Base-by-base conservation (phyloP, 768 basidiomycete species). In the Tulasnella sp. region DNA sequence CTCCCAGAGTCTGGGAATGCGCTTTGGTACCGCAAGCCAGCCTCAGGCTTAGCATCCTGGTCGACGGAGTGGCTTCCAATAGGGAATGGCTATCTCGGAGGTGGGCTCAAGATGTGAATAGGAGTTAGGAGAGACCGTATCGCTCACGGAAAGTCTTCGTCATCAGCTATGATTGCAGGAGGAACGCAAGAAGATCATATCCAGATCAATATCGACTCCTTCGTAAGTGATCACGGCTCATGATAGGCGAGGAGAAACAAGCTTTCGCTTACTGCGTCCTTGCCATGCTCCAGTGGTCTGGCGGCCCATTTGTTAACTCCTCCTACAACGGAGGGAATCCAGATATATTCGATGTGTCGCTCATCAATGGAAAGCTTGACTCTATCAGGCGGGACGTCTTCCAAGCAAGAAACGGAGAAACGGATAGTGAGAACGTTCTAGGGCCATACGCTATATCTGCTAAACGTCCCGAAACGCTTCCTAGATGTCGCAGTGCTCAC, bases 261-360 rank as follows among this genome's bases (percentile, higher is more conserved):
- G 7, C 25, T 4, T 17, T 9, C 21, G 21, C 17, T 30, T 30
- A 19, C 57, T 38, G 11, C n/a, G n/a, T n/a, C n/a, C n/a, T n/a
- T n/a, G n/a, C n/a, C 46, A 7, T 1, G 21, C 1, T 15, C 24
- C 1, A 56, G 54, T 56, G 54, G 54, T 56, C 54, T 11, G 54
- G 54, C 24, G 54, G 54, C 24, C 54, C 54, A 8, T 44, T 56
- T 45, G 54, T 27, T 1, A 56, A 56, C 42, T 12, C 9, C 19
- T 74, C 74, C 0, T 87, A 87, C 65, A 84, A 84, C 64, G 85
- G 85, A 19, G 84, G 84, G 1, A 87, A 87, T 65, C 78, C 78
- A 57, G 70, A 72, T 22, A 70, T 77, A 0, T 73, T 68, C 5
- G 74, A 81, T 44, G 73, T 70, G 19, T 30, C 19, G 8, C 19